Percentiles rank a stretch among this genome's conserved stretches.
Conservation (phyloP, 441 rosid species). For the Gossypium aridum region DNA sequence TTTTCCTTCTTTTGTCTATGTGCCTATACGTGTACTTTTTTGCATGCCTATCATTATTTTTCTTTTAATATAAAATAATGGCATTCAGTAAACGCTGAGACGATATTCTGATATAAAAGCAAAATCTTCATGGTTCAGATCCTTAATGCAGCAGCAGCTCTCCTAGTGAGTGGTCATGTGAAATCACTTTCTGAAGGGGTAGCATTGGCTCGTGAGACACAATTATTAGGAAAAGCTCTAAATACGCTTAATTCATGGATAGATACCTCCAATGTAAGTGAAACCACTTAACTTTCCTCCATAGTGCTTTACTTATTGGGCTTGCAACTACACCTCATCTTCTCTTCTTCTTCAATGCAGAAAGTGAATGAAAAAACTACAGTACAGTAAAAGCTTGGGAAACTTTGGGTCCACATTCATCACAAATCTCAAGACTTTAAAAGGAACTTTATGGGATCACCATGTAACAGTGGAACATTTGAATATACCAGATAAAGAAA, state of each 20-base stretch:
- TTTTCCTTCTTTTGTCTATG: background rate
- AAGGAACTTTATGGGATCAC: background rate
- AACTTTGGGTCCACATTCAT: background rate
- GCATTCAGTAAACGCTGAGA: background rate
- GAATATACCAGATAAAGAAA: background rate
- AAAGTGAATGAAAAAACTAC: slow-evolving; percentile 2
- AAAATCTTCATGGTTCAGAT: slow-evolving; percentile 35
- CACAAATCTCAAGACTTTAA: too few species aligned
- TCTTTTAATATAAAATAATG: background rate
- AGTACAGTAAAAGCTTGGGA: background rate
- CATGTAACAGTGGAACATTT: background rate
- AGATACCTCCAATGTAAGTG: slow-evolving; percentile 42
- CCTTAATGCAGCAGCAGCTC: slow-evolving; percentile 90
- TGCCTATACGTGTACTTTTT: background rate
- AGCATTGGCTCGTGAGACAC: slow-evolving; percentile 63
- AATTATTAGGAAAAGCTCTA: slow-evolving; percentile 66
- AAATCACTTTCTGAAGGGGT: slow-evolving; percentile 66
- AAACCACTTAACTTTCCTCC: background rate
- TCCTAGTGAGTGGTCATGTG: slow-evolving; percentile 54
- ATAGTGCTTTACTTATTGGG: background rate
- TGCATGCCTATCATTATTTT: background rate
- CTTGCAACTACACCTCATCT: background rate
- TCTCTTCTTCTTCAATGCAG: slow-evolving; percentile 11
- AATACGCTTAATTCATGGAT: slow-evolving; percentile 66
- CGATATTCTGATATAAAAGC: slow-evolving; percentile 3